Percentiles rank a stretch among this genome's conserved stretches.
These are phyloP conservation scores for Emergomyces orientalis DNA, from an alignment of 2,329 filamentous ascomycete species.

Conservation along the genomic window DNA sequence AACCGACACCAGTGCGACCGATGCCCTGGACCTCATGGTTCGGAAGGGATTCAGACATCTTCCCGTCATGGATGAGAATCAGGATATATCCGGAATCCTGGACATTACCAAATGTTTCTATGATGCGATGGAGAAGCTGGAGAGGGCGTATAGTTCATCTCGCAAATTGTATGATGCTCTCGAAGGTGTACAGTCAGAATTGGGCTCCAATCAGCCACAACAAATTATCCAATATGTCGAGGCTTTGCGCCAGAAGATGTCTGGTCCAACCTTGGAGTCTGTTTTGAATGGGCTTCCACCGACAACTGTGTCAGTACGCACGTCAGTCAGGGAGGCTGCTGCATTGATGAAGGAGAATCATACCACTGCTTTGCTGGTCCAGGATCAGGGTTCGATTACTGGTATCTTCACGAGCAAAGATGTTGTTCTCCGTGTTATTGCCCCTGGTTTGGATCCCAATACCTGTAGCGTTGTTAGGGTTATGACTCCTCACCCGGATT, in stretches of 20 bases:
- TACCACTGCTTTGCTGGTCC: slow-evolving; percentile 89
- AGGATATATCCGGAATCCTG: slow-evolving; percentile 94
- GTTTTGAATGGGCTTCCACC: slow-evolving; percentile 87
- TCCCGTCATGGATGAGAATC: slow-evolving; percentile 99
- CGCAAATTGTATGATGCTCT: slow-evolving; percentile 94
- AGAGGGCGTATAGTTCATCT: slow-evolving; percentile 96
- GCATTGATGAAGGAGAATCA: slow-evolving; percentile 98
- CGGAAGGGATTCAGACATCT: slow-evolving; percentile 95
- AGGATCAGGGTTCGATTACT: slow-evolving; percentile 93
- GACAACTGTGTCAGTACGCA: slow-evolving; percentile 88
- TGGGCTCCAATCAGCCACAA: slow-evolving; percentile 90
- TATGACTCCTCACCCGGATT: slow-evolving; percentile 98
- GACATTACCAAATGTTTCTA: slow-evolving; percentile 99
- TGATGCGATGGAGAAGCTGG: slow-evolving; percentile 98
- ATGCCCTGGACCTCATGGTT: slow-evolving; percentile 96
- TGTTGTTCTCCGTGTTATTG: slow-evolving; percentile 94
- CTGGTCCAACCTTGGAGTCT: slow-evolving; percentile 87
- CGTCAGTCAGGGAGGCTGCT: slow-evolving; percentile 91
- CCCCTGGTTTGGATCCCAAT: slow-evolving; percentile 82
- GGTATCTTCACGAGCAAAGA: slow-evolving; percentile 99
- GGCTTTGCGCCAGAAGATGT: slow-evolving; percentile 92
- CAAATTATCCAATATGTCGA: slow-evolving; percentile 99
- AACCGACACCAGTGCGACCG: slow-evolving; percentile 95
- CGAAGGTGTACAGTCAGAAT: slow-evolving; percentile 93
- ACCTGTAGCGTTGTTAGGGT: slow-evolving; percentile 97